Base-by-base conservation (phyloP, 768 basidiomycete genomes). In the Boletus huronensis region DNA sequence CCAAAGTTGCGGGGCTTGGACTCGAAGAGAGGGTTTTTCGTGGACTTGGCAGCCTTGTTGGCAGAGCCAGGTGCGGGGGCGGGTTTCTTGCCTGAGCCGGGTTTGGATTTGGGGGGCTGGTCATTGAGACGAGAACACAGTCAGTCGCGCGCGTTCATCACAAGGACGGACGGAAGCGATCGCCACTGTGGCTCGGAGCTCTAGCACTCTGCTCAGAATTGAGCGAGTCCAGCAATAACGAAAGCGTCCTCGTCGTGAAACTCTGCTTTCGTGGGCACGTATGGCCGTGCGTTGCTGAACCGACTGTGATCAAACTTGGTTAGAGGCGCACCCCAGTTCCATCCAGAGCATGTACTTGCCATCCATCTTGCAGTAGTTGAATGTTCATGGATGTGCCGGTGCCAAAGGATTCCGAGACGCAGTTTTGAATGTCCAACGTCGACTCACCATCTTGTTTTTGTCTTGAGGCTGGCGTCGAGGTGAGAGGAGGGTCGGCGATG, bases 11-110 rank as follows among this genome's bases (percentile, higher is more conserved):
- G 90, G 65, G 93, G 83, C 57, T 71, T 79, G 52, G 93, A 72
- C 80, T 98, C 94, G 73, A 98, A 97, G 64, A 98, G 84, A 65
- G 96, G 96, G 81, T 98, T 98, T 79, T 95, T 96, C 74, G 85
- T 85, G 35, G 73, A 66, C 77, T 93, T 92, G 61, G 79, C 71
- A 34, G 78, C 58, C 76, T 91, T 91, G 80, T 80, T 81, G 65
- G 86, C 85, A 70, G 88, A 87, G 65, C 85, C 86, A 43, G 91
- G 90, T 14, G 91, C 88, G 54, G 87, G 80, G 60, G 91, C 91
- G 62, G 88, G 89, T 78, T 89, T 93, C 80, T 90, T 92, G 60
- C 82, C 82, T 58, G 86, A 71, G 74, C 84, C 83, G 61, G 82
- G 44, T 68, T 88, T 90, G 57, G 74, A 60, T 74, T 87, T 87